phyloP scores from a whole-genome alignment of 169 alveolate genomes.

The Plasmodium fragile region DNA sequence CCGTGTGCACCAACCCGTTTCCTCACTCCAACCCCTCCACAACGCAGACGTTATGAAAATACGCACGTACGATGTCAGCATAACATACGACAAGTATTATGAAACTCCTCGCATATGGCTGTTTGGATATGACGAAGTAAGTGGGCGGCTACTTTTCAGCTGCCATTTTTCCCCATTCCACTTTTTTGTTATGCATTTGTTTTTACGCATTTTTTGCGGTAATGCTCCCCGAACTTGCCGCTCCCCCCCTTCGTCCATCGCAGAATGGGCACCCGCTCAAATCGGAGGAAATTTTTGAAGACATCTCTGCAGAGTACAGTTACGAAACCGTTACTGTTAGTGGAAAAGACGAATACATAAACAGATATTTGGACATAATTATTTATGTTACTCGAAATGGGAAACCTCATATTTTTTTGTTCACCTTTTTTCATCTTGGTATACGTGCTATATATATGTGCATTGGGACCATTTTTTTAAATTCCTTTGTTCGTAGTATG shows the following conservation, averaged over 20 bases:
- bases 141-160: background rate
- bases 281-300: constrained; percentile 91
- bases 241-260: background rate
- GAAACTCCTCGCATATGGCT: constrained; percentile 93
- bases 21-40: background rate
- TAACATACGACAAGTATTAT: constrained; percentile 80
- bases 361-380: background rate
- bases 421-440: background rate
- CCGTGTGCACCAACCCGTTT: background rate
- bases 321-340: constrained; percentile 90
- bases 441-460: background rate
- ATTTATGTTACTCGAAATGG: background rate
- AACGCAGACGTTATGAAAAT: constrained; percentile 41
- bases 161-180: background rate
- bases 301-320: constrained; percentile 92
- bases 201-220: background rate
- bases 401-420: background rate
- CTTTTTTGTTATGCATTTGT: background rate
- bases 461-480: background rate
- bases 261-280: constrained; percentile 87
- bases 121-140: constrained; percentile 87
- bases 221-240: background rate
- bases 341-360: background rate
- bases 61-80: constrained; percentile 81
- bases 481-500: constrained; percentile 62